Evolutionary conservation across 2,329 filamentous ascomycete genomes (phyloP).

Genomic region (Stachybotrys echinatus): DNA sequence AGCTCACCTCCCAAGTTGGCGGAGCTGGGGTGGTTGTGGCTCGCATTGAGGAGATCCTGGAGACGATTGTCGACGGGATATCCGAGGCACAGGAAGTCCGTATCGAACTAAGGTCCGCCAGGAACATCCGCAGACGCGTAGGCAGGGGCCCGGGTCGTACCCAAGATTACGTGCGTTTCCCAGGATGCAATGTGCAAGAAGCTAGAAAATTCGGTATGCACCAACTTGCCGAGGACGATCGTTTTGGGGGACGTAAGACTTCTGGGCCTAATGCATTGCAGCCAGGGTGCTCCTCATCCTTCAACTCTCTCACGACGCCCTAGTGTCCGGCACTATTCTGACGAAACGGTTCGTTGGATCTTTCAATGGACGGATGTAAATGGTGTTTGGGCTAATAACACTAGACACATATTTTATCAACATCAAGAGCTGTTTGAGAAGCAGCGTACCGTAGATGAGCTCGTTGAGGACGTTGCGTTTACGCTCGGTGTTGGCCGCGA

Average conservation of each 20-base stretch:
- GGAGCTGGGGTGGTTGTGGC: slow-evolving; percentile 19
- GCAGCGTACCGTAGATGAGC: slow-evolving; percentile 63
- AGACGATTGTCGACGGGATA: slow-evolving; percentile 20
- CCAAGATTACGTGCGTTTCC: slow-evolving; percentile 32
- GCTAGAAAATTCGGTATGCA: slow-evolving; percentile 47
- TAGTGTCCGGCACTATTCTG: slow-evolving; percentile 47
- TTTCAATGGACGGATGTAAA: not conserved
- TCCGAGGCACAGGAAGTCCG: slow-evolving; percentile 16
- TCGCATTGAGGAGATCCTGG: slow-evolving; percentile 30
- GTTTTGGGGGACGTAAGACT: too few species aligned
- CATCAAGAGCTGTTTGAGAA: slow-evolving; percentile 65
- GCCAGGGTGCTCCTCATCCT: slow-evolving; percentile 54
- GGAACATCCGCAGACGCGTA: slow-evolving; percentile 3
- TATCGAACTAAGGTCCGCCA: slow-evolving; percentile 19
- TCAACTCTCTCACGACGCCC: slow-evolving; percentile 53
- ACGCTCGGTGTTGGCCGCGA: slow-evolving; percentile 61
- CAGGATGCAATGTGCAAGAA: slow-evolving; percentile 41
- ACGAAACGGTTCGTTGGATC: slow-evolving; percentile 53
- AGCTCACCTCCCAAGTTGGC: slow-evolving; percentile 10
- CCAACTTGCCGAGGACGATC: too few species aligned
- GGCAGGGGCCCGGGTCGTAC: slow-evolving; percentile 4
- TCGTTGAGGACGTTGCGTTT: slow-evolving; percentile 69
- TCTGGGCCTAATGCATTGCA: slow-evolving; percentile 17
- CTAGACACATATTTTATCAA: slow-evolving; percentile 75
- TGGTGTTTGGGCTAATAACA: not conserved